These are phyloP conservation scores for Rhynchosporium secalis DNA, from an alignment of 2,329 filamentous ascomycete species.

Conservation along the genomic window DNA sequence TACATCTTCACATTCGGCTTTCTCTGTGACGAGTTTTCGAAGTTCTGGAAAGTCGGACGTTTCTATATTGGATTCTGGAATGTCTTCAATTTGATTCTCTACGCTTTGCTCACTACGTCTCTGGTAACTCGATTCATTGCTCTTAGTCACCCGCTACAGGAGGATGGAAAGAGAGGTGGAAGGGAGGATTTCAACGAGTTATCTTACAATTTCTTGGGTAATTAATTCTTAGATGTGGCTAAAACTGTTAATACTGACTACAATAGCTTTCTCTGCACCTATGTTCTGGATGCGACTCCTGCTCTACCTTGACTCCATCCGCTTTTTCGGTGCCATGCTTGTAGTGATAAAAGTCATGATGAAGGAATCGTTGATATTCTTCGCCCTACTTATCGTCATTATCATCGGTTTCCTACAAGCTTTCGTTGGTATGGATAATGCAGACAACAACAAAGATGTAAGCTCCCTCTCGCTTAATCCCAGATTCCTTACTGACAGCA, in stretches of 20 bases:
- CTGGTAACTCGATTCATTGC: constrained; percentile 79
- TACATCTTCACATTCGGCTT: constrained; percentile 93
- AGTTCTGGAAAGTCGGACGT: constrained; percentile 91
- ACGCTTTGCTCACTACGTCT: constrained; percentile 74
- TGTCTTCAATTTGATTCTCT: constrained; percentile 84
- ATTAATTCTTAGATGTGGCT: background rate
- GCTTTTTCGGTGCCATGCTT: constrained; percentile 97
- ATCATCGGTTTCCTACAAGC: constrained; percentile 87
- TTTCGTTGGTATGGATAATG: constrained; percentile 86
- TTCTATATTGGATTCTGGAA: constrained; percentile 97
- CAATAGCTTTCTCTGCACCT: constrained; percentile 76
- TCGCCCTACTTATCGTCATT: constrained; percentile 82
- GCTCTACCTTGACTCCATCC: constrained; percentile 88
- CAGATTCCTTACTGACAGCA: background rate
- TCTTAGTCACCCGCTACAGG: constrained; percentile 56
- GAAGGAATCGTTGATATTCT: constrained; percentile 94
- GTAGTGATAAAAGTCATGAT: constrained; percentile 95
- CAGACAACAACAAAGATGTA: constrained; percentile 63
- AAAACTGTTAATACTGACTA: constrained; percentile 19
- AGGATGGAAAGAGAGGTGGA: constrained; percentile 43
- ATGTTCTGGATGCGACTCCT: constrained; percentile 96
- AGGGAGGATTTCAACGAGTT: constrained; percentile 71
- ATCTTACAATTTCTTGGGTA: constrained; percentile 81
- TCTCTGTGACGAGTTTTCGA: constrained; percentile 81
- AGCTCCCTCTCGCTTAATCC: background rate